Evolutionary conservation across 805 yeast genomes (phyloP).

Genomic region (Pichia gijzeniarum): DNA sequence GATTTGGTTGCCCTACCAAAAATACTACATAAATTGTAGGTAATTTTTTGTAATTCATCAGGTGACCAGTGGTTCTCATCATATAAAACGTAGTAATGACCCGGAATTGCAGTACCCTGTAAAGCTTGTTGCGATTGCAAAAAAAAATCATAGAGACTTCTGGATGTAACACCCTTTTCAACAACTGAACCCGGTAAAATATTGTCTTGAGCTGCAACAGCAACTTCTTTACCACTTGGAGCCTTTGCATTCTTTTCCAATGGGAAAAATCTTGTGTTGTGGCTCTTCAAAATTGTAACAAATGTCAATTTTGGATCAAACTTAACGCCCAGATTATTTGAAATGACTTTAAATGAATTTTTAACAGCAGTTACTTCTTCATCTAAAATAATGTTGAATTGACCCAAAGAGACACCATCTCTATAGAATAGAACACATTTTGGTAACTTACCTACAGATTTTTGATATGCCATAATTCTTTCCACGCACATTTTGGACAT

Average conservation of each 20-base stretch:
- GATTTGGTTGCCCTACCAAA: constrained; percentile 30
- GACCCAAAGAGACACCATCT: constrained; percentile 32
- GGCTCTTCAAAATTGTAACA: constrained; percentile 21
- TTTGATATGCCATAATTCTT: constrained; percentile 19
- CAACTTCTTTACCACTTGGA: constrained; percentile 16
- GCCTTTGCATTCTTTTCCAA: constrained; percentile 22
- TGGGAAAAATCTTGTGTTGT: constrained; percentile 29
- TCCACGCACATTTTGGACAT: constrained; percentile 24
- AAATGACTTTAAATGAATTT: constrained; percentile 17
- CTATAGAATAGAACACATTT: constrained; percentile 25
- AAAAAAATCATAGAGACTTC: constrained; percentile 27
- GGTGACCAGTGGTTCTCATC: constrained; percentile 27
- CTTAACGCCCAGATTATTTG: constrained; percentile 11
- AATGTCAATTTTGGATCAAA: constrained; percentile 27
- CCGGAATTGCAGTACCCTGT: constrained; percentile 32
- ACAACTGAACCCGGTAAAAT: constrained; percentile 28
- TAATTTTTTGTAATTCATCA: constrained; percentile 24
- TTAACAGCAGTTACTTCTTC: constrained; percentile 25
- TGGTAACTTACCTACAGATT: constrained; percentile 21
- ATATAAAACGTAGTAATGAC: constrained; percentile 28
- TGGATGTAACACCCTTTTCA: constrained; percentile 29
- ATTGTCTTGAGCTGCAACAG: constrained; percentile 21
- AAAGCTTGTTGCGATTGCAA: constrained; percentile 30
- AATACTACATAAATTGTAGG: constrained; percentile 26
- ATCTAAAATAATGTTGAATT: constrained; percentile 25